phyloP scores from a whole-genome alignment of 768 basidiomycete species.

The Agaricus bisporus region DNA sequence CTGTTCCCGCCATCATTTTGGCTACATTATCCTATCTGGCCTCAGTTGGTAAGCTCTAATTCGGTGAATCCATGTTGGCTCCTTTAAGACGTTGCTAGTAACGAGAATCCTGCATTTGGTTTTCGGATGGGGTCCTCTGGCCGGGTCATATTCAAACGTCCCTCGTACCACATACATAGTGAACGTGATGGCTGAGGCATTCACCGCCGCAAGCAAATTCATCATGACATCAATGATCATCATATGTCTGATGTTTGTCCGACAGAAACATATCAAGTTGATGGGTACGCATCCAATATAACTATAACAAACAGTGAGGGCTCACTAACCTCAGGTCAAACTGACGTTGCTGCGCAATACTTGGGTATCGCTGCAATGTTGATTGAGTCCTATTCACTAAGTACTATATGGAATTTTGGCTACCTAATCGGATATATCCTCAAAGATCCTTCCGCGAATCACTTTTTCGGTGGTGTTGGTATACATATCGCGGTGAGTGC shows the following conservation, averaged over 20 bases:
- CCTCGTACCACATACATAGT: no score
- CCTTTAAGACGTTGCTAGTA: not conserved
- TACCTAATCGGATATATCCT: not conserved
- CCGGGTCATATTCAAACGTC: not conserved
- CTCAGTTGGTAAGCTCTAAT: not conserved
- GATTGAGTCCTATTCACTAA: conserved; percentile 1
- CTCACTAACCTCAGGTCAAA: not conserved
- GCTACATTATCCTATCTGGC: not conserved
- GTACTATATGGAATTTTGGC: not conserved
- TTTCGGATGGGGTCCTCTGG: not conserved
- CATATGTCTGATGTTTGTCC: not conserved
- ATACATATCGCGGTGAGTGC: not conserved
- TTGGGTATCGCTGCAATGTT: not conserved
- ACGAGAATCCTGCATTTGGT: not conserved
- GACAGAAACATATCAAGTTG: not conserved
- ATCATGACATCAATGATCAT: not conserved
- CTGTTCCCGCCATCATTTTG: not conserved
- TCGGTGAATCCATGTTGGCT: no score
- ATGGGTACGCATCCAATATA: not conserved
- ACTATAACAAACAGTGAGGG: not conserved
- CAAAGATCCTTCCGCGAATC: not conserved
- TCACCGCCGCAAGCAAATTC: not conserved
- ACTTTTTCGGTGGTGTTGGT: not conserved
- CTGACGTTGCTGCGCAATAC: not conserved
- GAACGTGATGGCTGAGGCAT: not conserved